phyloP scores from a whole-genome alignment of 148 eudicot genomes.

The Nyssa sinensis region DNA sequence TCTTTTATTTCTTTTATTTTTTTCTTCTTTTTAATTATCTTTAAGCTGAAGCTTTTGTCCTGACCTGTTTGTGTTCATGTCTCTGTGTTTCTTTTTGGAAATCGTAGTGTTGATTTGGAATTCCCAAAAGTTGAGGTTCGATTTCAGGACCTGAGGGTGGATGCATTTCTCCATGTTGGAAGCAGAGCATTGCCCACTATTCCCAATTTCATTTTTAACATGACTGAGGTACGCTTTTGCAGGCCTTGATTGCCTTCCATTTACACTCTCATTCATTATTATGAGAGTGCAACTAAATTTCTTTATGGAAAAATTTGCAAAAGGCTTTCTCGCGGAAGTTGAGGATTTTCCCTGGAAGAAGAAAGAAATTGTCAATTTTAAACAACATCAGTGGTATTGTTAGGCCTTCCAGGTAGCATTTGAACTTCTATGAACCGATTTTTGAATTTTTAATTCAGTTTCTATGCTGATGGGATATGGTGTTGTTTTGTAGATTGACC shows the following conservation, averaged over 20 bases:
- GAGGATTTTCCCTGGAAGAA: slow-evolving; percentile 54
- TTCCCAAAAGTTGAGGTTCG: slow-evolving; percentile 88
- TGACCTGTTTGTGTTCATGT: slow-evolving; percentile 7
- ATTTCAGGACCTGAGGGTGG: slow-evolving; percentile 70
- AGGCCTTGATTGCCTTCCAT: neutral
- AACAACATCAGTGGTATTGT: slow-evolving; percentile 75
- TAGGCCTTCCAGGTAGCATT: slow-evolving; percentile 73
- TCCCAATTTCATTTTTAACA: slow-evolving; percentile 74
- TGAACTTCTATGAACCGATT: neutral
- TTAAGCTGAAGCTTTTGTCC: neutral
- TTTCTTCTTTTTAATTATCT: slow-evolving; percentile 9
- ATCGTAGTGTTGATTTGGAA: slow-evolving; percentile 75
- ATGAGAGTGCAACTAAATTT: slow-evolving; percentile 19
- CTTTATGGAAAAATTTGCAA: slow-evolving; percentile 7
- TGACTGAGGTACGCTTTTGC: slow-evolving; percentile 57
- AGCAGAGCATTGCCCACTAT: slow-evolving; percentile 89
- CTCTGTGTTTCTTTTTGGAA: slow-evolving; percentile 8
- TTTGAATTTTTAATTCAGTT: neutral
- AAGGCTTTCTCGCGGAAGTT: slow-evolving; percentile 63
- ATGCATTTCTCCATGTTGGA: slow-evolving; percentile 83
- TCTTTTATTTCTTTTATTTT: neutral
- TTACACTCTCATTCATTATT: neutral
- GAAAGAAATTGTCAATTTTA: slow-evolving; percentile 54
- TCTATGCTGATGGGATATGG: neutral
- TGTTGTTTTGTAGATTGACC: slow-evolving; percentile 60